Percentiles rank a stretch among this genome's conserved stretches.
phyloP scores from a whole-genome alignment of 1,284 basidiomycete genomes.

The Meripilus lineatus region DNA sequence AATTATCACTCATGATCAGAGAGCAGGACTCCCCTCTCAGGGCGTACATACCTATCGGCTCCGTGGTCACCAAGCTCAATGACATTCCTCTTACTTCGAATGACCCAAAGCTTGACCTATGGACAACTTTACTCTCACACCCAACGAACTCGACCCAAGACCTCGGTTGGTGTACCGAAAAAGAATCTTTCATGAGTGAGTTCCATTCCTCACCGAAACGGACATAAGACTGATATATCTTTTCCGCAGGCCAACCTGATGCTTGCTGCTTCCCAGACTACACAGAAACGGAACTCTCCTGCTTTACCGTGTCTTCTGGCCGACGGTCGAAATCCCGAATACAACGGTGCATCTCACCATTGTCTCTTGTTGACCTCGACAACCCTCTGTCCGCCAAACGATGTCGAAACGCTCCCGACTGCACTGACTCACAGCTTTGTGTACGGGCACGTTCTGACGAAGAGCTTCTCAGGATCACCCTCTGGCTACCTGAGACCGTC shows the following conservation, averaged over 20 bases:
- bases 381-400: slow-evolving; percentile 24
- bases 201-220: neutral
- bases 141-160: slow-evolving; percentile 1
- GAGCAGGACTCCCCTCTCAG: slow-evolving; percentile 51
- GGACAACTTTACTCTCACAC: slow-evolving; percentile 41
- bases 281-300: slow-evolving; percentile 5
- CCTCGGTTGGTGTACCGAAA: slow-evolving; percentile 58
- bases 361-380: slow-evolving; percentile 39
- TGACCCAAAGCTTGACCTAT: slow-evolving; percentile 28
- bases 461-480: slow-evolving; percentile 45
- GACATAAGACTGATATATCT: no score
- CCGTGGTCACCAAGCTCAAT: slow-evolving; percentile 53
- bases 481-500: slow-evolving; percentile 17
- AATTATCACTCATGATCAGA: slow-evolving; percentile 11
- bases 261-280: slow-evolving; percentile 9
- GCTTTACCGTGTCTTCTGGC: neutral
- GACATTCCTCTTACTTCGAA: slow-evolving; percentile 38
- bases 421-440: slow-evolving; percentile 36
- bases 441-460: slow-evolving; percentile 40
- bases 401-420: slow-evolving; percentile 31
- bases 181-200: slow-evolving; percentile 28
- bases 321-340: neutral
- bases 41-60: slow-evolving; percentile 44
- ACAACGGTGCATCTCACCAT: slow-evolving; percentile 49
- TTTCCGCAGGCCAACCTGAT: slow-evolving; percentile 14